Conservation (phyloP, 805 yeast genomes). For the Hanseniaspora hatyaiensis region DNA sequence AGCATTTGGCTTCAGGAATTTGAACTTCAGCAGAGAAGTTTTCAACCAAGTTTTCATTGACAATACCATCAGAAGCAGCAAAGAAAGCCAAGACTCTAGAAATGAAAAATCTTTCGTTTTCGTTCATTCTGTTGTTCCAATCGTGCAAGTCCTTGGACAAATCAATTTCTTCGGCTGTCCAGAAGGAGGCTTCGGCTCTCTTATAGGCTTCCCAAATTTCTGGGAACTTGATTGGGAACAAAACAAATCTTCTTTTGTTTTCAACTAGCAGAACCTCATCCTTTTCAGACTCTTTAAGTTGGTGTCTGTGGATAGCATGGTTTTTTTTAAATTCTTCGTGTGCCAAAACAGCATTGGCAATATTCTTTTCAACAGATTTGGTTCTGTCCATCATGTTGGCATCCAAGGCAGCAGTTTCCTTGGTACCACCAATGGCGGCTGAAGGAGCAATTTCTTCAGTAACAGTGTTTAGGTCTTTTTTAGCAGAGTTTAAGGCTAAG, state of each 20-base stretch:
- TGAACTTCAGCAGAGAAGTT: constrained; percentile 96
- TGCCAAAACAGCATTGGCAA: constrained; percentile 27
- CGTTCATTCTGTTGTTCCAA: constrained; percentile 83
- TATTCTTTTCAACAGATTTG: constrained; percentile 20
- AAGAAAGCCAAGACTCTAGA: constrained; percentile 92
- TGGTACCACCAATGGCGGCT: constrained; percentile 16
- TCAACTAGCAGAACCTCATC: constrained; percentile 81
- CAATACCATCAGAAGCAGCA: constrained; percentile 98
- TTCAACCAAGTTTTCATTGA: constrained; percentile 93
- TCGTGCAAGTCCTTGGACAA: constrained; percentile 81
- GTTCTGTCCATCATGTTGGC: constrained; percentile 9
- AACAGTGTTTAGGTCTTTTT: constrained; percentile 36
- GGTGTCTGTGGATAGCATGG: constrained; percentile 62
- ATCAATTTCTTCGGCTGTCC: constrained; percentile 99
- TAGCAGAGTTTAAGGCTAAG: constrained; percentile 35
- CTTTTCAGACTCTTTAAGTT: constrained; percentile 62
- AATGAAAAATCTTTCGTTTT: constrained; percentile 83
- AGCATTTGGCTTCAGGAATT: constrained; percentile 94
- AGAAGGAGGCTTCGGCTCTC: constrained; percentile 97
- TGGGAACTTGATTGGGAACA: constrained; percentile 92
- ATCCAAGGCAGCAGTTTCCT: constrained; percentile 19
- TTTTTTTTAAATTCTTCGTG: constrained; percentile 48
- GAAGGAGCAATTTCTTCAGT: constrained; percentile 25
- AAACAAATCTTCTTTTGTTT: constrained; percentile 78
- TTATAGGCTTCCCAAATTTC: constrained; percentile 98